phyloP scores from a whole-genome alignment of 2,329 filamentous ascomycete genomes.

The Chalaropsis thielavioides region DNA sequence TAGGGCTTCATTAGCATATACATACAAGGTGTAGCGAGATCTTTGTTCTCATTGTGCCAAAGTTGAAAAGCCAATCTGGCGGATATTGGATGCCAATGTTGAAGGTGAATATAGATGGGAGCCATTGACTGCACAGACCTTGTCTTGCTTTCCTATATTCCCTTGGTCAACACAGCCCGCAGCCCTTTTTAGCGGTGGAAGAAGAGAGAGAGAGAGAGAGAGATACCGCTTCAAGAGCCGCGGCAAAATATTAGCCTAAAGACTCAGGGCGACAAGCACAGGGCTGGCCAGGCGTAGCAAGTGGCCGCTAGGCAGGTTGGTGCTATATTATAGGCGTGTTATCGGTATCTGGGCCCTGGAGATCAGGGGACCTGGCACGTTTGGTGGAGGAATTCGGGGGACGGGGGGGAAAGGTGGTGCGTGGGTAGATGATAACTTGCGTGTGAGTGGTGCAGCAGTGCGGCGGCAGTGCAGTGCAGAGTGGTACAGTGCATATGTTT shows the following conservation, averaged over 20 bases:
- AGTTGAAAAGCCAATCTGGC: not conserved
- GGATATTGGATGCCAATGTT: conserved; percentile 3
- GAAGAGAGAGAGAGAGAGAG: not conserved
- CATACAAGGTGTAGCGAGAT: not conserved
- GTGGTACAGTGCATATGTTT: not conserved
- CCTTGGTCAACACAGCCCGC: not conserved
- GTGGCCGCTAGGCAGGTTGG: not conserved
- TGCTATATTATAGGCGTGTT: not conserved
- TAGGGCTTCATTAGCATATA: too few relatives aligned
- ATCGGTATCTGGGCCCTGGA: not conserved
- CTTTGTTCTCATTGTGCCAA: not conserved
- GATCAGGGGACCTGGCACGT: conserved; percentile 2
- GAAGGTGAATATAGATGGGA: not conserved
- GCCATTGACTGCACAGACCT: not conserved
- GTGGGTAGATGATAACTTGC: not conserved
- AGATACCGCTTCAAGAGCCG: not conserved
- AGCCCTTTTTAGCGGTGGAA: not conserved
- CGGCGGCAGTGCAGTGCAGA: not conserved
- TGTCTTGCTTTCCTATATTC: not conserved
- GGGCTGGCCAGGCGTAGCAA: not conserved
- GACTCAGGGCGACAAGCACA: not conserved
- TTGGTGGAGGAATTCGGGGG: not conserved
- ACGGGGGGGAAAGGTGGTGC: not conserved
- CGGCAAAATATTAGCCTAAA: not conserved
- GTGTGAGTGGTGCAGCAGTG: not conserved